Percentiles rank a stretch among this genome's conserved stretches.
phyloP scores from a whole-genome alignment of 208 protist species.

The Willaertia magna region DNA sequence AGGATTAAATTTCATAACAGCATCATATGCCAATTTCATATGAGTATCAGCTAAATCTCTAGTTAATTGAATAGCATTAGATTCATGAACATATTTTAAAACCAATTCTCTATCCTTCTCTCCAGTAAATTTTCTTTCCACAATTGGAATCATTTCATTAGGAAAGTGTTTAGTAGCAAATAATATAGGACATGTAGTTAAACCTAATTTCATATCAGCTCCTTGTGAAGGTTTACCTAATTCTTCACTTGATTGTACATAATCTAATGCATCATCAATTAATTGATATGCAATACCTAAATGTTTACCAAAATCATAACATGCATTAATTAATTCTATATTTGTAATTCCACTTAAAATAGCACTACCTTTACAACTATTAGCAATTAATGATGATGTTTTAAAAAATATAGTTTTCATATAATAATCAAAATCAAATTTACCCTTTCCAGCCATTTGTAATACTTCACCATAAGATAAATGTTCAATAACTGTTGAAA shows the following conservation, averaged over 20 bases:
- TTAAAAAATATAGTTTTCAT: background rate
- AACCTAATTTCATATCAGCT: constrained; percentile 1
- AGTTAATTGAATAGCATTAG: background rate
- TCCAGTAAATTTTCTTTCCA: background rate
- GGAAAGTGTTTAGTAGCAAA: background rate
- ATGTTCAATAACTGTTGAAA: constrained; percentile 11
- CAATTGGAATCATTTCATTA: background rate
- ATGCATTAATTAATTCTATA: background rate
- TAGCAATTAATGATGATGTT: constrained; percentile 2
- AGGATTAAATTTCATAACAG: background rate
- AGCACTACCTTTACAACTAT: background rate
- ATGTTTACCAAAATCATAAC: constrained; percentile 1
- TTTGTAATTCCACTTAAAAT: background rate
- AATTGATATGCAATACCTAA: constrained; percentile 12
- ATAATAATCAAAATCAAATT: background rate
- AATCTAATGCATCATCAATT: background rate
- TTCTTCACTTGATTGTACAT: background rate
- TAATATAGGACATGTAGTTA: background rate
- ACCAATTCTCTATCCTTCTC: background rate
- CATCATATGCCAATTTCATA: background rate
- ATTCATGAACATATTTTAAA: background rate
- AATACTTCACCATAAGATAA: constrained; percentile 7
- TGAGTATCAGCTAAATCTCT: background rate
- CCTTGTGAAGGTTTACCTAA: constrained; percentile 5
- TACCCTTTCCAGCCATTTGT: background rate